phyloP scores from a whole-genome alignment of 1,284 basidiomycete species.

The Gomphus bonarii region DNA sequence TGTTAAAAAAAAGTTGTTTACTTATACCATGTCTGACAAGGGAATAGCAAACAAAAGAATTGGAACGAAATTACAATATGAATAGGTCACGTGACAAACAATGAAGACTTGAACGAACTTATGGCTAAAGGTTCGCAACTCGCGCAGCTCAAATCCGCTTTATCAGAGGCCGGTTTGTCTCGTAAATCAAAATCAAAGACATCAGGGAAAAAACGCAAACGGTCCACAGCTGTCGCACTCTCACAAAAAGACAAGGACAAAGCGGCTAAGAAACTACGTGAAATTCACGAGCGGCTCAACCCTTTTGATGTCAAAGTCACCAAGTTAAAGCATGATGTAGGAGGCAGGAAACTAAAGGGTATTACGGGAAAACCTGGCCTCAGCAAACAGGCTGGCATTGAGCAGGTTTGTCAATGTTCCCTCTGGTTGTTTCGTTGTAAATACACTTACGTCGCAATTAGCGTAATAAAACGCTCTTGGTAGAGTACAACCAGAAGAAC shows the following conservation, averaged over 20 bases:
- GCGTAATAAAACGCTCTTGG: conserved; percentile 82
- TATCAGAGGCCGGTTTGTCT: conserved; percentile 67
- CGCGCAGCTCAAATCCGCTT: conserved; percentile 76
- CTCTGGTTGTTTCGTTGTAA: conserved; percentile 1
- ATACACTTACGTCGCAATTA: conserved; percentile 22
- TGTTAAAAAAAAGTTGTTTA: neutral
- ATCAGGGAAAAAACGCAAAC: conserved; percentile 62
- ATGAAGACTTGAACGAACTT: neutral
- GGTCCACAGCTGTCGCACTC: conserved; percentile 32
- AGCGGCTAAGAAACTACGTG: conserved; percentile 68
- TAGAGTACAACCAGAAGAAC: conserved; percentile 72
- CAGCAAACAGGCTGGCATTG: conserved; percentile 83
- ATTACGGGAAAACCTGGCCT: conserved; percentile 74
- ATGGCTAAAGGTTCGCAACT: conserved; percentile 73
- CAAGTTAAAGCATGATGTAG: conserved; percentile 87
- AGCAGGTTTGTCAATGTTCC: conserved; percentile 52
- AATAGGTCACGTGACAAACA: neutral
- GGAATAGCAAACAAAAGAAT: neutral
- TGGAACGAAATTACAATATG: neutral
- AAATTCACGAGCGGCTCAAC: conserved; percentile 82
- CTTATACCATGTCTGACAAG: neutral
- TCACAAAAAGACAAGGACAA: conserved; percentile 71
- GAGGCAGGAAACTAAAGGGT: conserved; percentile 80
- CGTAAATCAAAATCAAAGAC: conserved; percentile 34
- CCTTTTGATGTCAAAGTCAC: conserved; percentile 91